Evolutionary conservation across 306 rosid genomes (phyloP), one percentile per base, ranked within the genome.

Genomic region (Quercus ilex): DNA sequence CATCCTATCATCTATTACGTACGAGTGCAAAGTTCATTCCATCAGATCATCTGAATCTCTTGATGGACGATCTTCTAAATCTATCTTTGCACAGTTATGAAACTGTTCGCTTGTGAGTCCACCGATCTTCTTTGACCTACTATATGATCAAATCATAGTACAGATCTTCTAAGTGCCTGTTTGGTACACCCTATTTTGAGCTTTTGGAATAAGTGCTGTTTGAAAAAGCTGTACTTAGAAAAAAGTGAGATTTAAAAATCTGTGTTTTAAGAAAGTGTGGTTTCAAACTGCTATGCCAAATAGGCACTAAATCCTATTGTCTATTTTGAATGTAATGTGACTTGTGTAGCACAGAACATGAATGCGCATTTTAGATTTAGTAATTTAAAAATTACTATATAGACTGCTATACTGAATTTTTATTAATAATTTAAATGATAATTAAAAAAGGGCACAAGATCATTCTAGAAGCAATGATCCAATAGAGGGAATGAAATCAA

Each of bases 71-170:
- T 86, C 94, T 96, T 71, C 83, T 93, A 73, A 83, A 86, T 76
- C 97, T 96, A 73, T 82, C 89, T 60, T 62, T 90, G 90, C 94
- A 96, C 75, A 96, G 94, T 88, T 96, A 95, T 78, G 99, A 93
- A 87, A 90, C 97, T 76, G 98, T 96, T 71, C 97, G 99, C 76
- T 82, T 78, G 99, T 96, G 85, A 96, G 99, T 93, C 68, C 55
- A 71, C 74, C 52, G 18, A 57, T 63, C 76, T 62, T 78, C 33
- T 46, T 85, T 77, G 46, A 73, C 77, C 75, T 75, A 20, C 25
- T 77, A 30, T 69, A 55, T 55, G 46, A 46, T 49, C 18, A 35
- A 35, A 25, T 25, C 13, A 23, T 60, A 25, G 31, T 23, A 25
- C 67, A 68, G 18, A 35, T 33, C 12, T 35, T 68, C 72, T 17